Conservation (phyloP, 1,284 basidiomycete species). For the Ganoderma boninense region DNA sequence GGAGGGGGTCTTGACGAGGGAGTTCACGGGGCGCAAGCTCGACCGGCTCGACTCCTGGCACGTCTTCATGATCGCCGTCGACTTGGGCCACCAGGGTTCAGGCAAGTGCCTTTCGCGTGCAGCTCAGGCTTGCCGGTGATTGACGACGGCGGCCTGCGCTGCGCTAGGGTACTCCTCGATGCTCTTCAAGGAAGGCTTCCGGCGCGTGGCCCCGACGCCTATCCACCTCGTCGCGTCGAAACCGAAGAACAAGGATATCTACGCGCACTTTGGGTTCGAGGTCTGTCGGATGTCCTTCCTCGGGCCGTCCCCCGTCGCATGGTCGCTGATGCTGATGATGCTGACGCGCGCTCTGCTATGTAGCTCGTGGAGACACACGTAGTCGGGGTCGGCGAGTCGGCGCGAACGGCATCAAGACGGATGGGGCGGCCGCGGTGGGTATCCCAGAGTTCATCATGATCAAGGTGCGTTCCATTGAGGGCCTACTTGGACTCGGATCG, state of each 20-base stretch:
- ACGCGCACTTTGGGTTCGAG: conserved; percentile 1
- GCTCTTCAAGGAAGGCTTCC: conserved; percentile 1
- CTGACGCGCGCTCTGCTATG: neutral
- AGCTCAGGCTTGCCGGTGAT: neutral
- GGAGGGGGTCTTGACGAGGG: neutral
- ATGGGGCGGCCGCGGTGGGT: neutral
- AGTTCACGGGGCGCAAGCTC: neutral
- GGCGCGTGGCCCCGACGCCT: neutral
- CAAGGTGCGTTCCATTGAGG: neutral
- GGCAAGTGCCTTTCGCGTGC: too few species aligned
- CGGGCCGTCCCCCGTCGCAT: neutral
- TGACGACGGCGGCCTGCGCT: neutral
- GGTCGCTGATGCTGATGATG: too few species aligned
- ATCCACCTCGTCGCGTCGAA: neutral
- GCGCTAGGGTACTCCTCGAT: neutral
- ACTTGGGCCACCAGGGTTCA: neutral
- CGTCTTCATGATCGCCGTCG: neutral
- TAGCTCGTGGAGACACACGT: conserved; percentile 4
- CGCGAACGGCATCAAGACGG: neutral
- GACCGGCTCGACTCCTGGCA: neutral
- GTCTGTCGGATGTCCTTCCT: neutral
- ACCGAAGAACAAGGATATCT: neutral
- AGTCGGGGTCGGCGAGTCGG: neutral
- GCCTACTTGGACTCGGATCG: too few species aligned
- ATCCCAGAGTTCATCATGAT: neutral